These are phyloP conservation scores for Diplodia scrobiculata DNA, from an alignment of 2,329 filamentous ascomycete species.

Conservation along the genomic window DNA sequence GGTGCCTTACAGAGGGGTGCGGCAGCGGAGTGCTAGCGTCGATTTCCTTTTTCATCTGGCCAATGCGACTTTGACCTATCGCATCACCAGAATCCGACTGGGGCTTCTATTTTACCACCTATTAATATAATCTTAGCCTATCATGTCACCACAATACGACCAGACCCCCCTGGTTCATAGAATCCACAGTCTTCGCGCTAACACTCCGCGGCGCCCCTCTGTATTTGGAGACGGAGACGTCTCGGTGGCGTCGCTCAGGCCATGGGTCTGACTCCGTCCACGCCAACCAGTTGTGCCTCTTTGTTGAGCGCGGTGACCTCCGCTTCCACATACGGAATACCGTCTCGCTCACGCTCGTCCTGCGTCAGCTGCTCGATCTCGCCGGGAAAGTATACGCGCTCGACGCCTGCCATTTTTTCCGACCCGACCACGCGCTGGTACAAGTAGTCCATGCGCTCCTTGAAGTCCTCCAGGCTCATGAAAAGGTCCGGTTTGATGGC, in stretches of 20 bases:
- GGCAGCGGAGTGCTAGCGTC: no score
- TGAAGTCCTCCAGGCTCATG: constrained; percentile 69
- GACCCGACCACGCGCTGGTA: constrained; percentile 57
- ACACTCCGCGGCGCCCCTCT: no score
- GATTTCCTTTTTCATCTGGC: no score
- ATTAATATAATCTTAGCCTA: no score
- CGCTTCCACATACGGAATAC: constrained; percentile 54
- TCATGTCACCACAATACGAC: no score
- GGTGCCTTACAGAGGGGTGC: background rate
- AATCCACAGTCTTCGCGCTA: no score
- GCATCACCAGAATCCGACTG: no score
- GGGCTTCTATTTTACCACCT: no score
- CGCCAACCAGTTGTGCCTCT: constrained; percentile 53
- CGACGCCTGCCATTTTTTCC: constrained; percentile 57
- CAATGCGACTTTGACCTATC: no score
- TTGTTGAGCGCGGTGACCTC: constrained; percentile 55
- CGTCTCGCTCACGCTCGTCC: constrained; percentile 46
- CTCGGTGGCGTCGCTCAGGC: constrained; percentile 25
- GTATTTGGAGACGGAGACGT: background rate
- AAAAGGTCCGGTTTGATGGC: constrained; percentile 76
- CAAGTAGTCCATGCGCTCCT: constrained; percentile 62
- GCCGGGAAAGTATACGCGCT: constrained; percentile 60
- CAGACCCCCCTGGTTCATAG: no score
- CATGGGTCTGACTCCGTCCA: constrained; percentile 31
- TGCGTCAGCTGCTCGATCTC: constrained; percentile 58